Evolutionary conservation across 352 stramenopile species (phyloP).

Genomic region (Pythium sp.): DNA sequence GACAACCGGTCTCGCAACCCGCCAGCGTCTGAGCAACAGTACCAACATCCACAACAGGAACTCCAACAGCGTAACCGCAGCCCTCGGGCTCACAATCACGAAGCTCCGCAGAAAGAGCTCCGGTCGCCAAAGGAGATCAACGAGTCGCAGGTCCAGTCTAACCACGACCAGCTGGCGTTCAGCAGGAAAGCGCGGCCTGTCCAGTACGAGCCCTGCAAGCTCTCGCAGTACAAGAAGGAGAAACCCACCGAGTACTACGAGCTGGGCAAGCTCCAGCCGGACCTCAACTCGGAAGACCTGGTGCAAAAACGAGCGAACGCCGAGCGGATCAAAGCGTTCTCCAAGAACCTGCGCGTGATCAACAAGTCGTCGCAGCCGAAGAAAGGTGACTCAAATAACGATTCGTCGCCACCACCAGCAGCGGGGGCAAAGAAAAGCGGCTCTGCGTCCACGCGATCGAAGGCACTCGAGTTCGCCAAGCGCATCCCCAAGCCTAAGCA

Average conservation of each 20-base stretch:
- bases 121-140: conserved; percentile 57
- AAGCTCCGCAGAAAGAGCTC: conserved; percentile 24
- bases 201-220: conserved; percentile 81
- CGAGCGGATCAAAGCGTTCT: conserved; percentile 83
- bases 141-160: conserved; percentile 48
- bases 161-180: conserved; percentile 76
- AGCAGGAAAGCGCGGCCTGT: conserved; percentile 67
- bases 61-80: conserved; percentile 11
- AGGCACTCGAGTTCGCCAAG: conserved; percentile 77
- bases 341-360: conserved; percentile 69
- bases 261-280: conserved; percentile 85
- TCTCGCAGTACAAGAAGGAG: conserved; percentile 87
- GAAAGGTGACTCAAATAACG: conserved; percentile 25
- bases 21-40: neutral
- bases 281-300: conserved; percentile 78
- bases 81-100: neutral
- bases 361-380: conserved; percentile 59
- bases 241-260: conserved; percentile 85
- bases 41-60: conserved; percentile 3
- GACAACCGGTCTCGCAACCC: neutral
- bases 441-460: conserved; percentile 55
- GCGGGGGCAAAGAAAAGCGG: conserved; percentile 28
- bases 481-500: conserved; percentile 69
- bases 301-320: conserved; percentile 78
- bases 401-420: conserved; percentile 7